Evolutionary conservation across 1,284 basidiomycete genomes (phyloP), one percentile per base, ranked within the genome.

Genomic region (Ceratobasidium sp.): DNA sequence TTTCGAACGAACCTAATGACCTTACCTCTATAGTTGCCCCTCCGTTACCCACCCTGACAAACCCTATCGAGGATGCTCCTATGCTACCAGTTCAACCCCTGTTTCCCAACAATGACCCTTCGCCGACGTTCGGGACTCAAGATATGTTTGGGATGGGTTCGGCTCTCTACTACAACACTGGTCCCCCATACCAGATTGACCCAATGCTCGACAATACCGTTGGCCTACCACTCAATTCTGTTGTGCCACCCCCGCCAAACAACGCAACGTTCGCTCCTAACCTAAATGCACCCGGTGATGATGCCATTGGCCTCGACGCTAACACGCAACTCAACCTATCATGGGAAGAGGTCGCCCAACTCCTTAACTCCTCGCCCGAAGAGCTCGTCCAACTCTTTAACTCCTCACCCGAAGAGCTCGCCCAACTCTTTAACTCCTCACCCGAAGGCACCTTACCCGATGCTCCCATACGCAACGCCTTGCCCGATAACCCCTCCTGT

Each of bases 161-260:
- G 4, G 59, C 59, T 61, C 29, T 61, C 32, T 61, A 61, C 34
- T 61, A 40, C 34, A n/a, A 15, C 13, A 40, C 59, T 32, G 59
- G 34, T 19, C 49, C 49, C 13, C n/a, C 59, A n/a, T 37, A 15
- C 37, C 59, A 61, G 34, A n/a, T 61, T 19, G 34, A 37, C 34
- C 29, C 34, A 37, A 61, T 40, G 19, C 17, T 37, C 2, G 59
- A 40, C 29, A 9, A 61, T 8, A 9, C 59, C 9, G 8, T 40
- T n/a, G 37, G 59, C 17, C 49, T 51, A 19, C 19, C 59, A 61
- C 59, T 61, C 6, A 61, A 43, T 40, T 19, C 59, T 15, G 34
- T 32, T 37, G n/a, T n/a, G 29, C 17, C n/a, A 3, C 34, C 34
- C 9, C 29, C 34, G 13, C 34, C 59, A 40, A 61, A 25, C 34